phyloP scores from a whole-genome alignment of 495 filamentous ascomycete species.

The Oleoguttula mirabilis region DNA sequence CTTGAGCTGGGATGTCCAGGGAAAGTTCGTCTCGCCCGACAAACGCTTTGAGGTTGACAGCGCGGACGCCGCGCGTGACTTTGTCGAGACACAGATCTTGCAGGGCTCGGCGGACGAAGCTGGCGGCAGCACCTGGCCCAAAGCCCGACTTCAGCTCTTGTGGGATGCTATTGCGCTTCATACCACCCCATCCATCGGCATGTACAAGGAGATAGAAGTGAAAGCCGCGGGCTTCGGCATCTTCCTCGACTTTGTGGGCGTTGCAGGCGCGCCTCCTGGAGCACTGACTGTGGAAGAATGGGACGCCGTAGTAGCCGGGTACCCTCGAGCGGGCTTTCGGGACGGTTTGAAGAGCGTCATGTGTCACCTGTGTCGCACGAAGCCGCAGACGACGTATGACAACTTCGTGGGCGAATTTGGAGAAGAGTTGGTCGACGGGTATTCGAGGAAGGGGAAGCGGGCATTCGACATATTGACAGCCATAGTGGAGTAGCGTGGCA shows the following conservation, averaged over 20 bases:
- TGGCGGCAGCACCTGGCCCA: constrained; percentile 25
- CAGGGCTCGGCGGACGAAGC: constrained; percentile 6
- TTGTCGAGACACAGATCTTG: constrained; percentile 28
- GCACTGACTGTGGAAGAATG: constrained; percentile 30
- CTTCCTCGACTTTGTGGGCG: constrained; percentile 36
- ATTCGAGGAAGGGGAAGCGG: no score
- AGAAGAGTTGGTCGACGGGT: no score
- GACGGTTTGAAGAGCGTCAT: constrained; percentile 29
- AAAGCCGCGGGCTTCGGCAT: constrained; percentile 32
- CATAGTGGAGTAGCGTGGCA: no score
- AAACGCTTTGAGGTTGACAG: constrained; percentile 48
- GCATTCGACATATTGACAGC: no score
- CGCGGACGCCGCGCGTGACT: constrained; percentile 38
- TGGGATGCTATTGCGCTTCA: constrained; percentile 45
- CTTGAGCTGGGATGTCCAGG: constrained; percentile 36
- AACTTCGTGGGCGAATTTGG: constrained; percentile 35
- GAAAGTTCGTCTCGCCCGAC: constrained; percentile 30
- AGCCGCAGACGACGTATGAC: constrained; percentile 41
- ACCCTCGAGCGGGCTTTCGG: constrained; percentile 31
- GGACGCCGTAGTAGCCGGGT: constrained; percentile 26
- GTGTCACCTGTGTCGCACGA: constrained; percentile 35
- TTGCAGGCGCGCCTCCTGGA: constrained; percentile 21
- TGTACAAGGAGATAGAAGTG: constrained; percentile 38
- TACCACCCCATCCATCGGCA: constrained; percentile 29
- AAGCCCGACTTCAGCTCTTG: constrained; percentile 33